A percentile compares a stretch with the other conserved stretches of the same genome.
These are phyloP conservation scores for Potentilla sterilis DNA, from an alignment of 306 rosid species.

Conservation along the genomic window DNA sequence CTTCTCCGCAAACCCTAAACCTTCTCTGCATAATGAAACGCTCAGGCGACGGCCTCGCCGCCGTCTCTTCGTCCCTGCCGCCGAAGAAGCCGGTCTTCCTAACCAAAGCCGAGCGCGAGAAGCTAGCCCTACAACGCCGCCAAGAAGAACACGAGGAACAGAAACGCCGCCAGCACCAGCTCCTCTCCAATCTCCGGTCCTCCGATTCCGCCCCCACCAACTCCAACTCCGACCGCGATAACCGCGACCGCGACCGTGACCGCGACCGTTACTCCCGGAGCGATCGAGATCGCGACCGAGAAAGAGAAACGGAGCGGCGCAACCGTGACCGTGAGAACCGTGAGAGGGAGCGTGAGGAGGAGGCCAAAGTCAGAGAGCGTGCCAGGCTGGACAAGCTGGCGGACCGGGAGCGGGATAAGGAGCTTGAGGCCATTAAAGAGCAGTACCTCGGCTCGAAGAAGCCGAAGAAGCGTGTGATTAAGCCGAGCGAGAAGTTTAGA, in stretches of 20 bases:
- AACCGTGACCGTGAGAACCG: conserved; percentile 48
- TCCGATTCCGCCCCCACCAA: background rate
- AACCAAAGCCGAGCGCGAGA: background rate
- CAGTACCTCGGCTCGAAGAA: conserved; percentile 83
- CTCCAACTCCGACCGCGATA: conserved; percentile 11
- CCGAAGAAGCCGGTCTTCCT: background rate
- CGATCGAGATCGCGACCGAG: conserved; percentile 15
- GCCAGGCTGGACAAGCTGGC: conserved; percentile 62
- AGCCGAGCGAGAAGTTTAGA: conserved; percentile 89
- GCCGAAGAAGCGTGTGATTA: conserved; percentile 87
- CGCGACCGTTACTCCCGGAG: conserved; percentile 32
- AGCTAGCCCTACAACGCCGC: background rate
- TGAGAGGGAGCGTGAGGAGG: conserved; percentile 74
- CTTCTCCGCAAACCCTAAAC: background rate
- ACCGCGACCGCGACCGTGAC: background rate
- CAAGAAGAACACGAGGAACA: conserved; percentile 4
- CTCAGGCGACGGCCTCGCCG: background rate
- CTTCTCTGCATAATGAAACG: background rate
- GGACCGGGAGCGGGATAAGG: conserved; percentile 78
- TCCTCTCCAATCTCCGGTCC: background rate
- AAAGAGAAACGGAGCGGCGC: conserved; percentile 46
- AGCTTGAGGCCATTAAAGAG: conserved; percentile 70
- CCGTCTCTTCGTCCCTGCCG: background rate
- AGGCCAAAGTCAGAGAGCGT: conserved; percentile 56
- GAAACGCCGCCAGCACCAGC: conserved; percentile 2